These are phyloP conservation scores for Berberis vulgaris DNA, from an alignment of 164 flowering plant genomes.

Conservation along the genomic window DNA sequence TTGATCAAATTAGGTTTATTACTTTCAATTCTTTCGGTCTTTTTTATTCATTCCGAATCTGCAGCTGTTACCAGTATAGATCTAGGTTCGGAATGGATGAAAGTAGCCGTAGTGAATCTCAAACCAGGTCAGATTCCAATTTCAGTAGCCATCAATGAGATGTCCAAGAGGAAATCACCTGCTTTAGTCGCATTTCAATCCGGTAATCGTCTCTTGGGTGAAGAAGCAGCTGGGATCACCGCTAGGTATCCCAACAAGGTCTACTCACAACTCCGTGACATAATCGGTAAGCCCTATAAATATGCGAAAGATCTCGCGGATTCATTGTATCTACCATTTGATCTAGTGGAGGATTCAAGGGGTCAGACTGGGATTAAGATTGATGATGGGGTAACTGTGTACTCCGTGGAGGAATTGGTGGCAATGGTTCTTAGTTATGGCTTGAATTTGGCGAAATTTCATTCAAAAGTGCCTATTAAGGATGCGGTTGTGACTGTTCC, in stretches of 20 bases:
- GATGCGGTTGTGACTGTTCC: constrained; percentile 83
- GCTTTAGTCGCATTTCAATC: constrained; percentile 63
- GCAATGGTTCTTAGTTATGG: constrained; percentile 74
- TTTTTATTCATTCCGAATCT: constrained; percentile 31
- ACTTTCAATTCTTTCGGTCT: constrained; percentile 16
- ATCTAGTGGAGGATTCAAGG: constrained; percentile 56
- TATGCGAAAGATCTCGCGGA: constrained; percentile 29
- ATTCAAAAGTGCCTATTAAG: constrained; percentile 52
- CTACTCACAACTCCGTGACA: constrained; percentile 51
- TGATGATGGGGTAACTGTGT: constrained; percentile 40
- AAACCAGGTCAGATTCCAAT: constrained; percentile 89
- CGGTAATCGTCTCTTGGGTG: constrained; percentile 62
- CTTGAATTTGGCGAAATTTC: constrained; percentile 57
- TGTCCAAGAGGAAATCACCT: constrained; percentile 97
- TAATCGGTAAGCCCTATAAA: constrained; percentile 50
- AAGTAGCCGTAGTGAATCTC: constrained; percentile 90
- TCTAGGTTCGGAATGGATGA: constrained; percentile 93
- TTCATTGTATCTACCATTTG: constrained; percentile 55
- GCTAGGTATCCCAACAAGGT: constrained; percentile 87
- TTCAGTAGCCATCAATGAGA: constrained; percentile 85
- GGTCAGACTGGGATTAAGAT: constrained; percentile 42
- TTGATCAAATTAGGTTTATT: constrained; percentile 6
- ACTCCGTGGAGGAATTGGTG: constrained; percentile 63
- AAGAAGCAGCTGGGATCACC: constrained; percentile 71
- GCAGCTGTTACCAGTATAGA: constrained; percentile 82